Base-by-base conservation (phyloP, 1,284 basidiomycete genomes). In the Gastroboletus turbinatus region DNA sequence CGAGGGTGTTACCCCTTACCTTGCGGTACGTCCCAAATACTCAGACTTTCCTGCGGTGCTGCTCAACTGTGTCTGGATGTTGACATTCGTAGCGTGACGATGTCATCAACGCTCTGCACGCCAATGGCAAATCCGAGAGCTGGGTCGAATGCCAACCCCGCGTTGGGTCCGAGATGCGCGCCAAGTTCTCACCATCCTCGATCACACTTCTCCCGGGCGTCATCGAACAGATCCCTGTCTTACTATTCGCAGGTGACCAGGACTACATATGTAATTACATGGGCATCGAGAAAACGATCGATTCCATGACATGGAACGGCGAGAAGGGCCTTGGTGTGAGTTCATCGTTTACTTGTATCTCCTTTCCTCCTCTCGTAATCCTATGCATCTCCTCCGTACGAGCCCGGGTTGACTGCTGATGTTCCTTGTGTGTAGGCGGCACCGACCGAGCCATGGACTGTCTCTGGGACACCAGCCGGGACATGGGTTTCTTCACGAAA, bases 191-290 rank as follows among this genome's bases (percentile, higher is more conserved):
- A 2, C 80, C 85, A 13, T 88, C 94, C 0, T 83, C 92, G 0
- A 84, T 96, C 54, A 82, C 81, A 2, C 76, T 97, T 38, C 71
- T 99, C 0, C 96, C 97, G 0, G 77, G 78, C 4, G 77, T 99
- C 5, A 77, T 98, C 30, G 81, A 86, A 58, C 84, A 83, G 50
- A 85, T 98, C 23, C 87, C 87, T 1, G 82, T 98, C n/a, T 70
- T 99, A 67, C 80, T 99, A 49, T 99, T 98, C 66, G 94, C 88
- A 0, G 96, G 96, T 16, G 95, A 96, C 69, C 90, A 98, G 73
- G 96, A 99, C 72, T 78, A 96, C 50, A 96, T 98, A 61, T 99
- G 95, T 77, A 98, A 98, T 72, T 88, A 97, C 68, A 81, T 96
- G 55, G 96, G 96, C 3, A 81, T 95, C 50, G 93, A 97, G 74